Percentiles rank a stretch among this genome's conserved stretches.
These are phyloP conservation scores for Kalanchoe fedtschenkoi DNA, from an alignment of 164 flowering plant genomes.

Conservation along the genomic window DNA sequence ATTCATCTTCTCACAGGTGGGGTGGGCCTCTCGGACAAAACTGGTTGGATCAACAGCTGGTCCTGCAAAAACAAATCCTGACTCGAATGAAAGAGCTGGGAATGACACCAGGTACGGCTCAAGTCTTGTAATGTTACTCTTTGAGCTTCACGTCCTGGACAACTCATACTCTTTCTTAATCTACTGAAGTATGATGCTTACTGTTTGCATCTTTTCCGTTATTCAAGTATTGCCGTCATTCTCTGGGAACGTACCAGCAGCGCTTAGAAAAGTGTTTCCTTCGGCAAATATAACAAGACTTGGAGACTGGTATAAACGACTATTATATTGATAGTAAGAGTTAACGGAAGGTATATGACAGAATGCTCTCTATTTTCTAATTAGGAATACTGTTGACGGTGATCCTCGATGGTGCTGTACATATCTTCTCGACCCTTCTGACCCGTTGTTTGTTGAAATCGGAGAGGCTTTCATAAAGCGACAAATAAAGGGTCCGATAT, in stretches of 20 bases:
- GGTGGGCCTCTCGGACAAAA: slow-evolving; percentile 90
- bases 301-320: slow-evolving; percentile 89
- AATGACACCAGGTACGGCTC: slow-evolving; percentile 83
- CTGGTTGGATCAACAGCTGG: slow-evolving; percentile 80
- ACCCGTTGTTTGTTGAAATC: slow-evolving; percentile 75
- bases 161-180: not conserved
- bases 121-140: not conserved
- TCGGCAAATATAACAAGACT: slow-evolving; percentile 83
- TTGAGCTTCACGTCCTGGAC: not conserved
- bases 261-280: slow-evolving; percentile 55
- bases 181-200: not conserved
- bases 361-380: slow-evolving; percentile 5
- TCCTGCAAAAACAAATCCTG: slow-evolving; percentile 69
- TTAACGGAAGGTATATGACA: no score
- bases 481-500: slow-evolving; percentile 54
- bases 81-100: slow-evolving; percentile 84
- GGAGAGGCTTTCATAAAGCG: slow-evolving; percentile 73
- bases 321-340: no score
- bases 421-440: slow-evolving; percentile 83
- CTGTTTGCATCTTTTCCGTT: slow-evolving; percentile 1
- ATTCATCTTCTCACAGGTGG: slow-evolving; percentile 44
- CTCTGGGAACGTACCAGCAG: slow-evolving; percentile 94
- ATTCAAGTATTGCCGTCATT: slow-evolving; percentile 82
- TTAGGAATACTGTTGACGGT: slow-evolving; percentile 78
- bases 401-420: slow-evolving; percentile 92